Base-by-base conservation (phyloP, 768 basidiomycete species). In the Crepidotus variabilis region DNA sequence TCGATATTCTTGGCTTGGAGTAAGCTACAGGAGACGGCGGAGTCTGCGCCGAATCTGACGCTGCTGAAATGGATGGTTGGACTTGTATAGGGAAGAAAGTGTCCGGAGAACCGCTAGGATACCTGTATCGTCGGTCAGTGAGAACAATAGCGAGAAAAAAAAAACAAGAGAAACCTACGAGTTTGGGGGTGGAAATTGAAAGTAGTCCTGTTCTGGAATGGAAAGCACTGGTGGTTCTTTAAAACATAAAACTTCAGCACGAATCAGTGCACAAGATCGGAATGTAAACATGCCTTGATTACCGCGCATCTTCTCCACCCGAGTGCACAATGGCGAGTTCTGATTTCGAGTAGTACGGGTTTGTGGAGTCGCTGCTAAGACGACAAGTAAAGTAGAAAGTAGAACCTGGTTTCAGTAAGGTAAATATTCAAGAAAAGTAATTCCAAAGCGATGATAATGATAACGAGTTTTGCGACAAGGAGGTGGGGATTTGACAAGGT, bases 41-140 rank as follows among this genome's bases (percentile, higher is more conserved):
- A 3, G 58, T 59, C 9, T 55, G 48, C 1, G 54, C 58, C 10
- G 58, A 59, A 28, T 59, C 58, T 1, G 54, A 55, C 0, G 21
- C 43, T 7, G 52, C 47, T 22, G 55, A 46, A 0, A 5, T 49
- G 48, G 45, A 46, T 23, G 36, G 49, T n/a, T 28, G 35, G 1
- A 36, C 51, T 22, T 18, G 35, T 16, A 52, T 36, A 18, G 32
- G 50, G 33, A 51, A 51, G n/a, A 51, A 36, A 16, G 28, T 34
- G 2, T 51, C 51, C 43, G 51, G 36, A n/a, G 13, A 18, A 32
- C 18, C 39, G 13, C 14, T 14, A 3, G 18, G 39, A 20, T 16
- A 43, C 2, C 39, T 43, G 39, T 11, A 43, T 43, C 18, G 39
- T 16, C 18, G 13, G 39, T 16, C 18, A 16, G 39, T 43, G 18